Evolutionary conservation across 1,139 yeast species (phyloP).

Genomic region (Pichia terricola): DNA sequence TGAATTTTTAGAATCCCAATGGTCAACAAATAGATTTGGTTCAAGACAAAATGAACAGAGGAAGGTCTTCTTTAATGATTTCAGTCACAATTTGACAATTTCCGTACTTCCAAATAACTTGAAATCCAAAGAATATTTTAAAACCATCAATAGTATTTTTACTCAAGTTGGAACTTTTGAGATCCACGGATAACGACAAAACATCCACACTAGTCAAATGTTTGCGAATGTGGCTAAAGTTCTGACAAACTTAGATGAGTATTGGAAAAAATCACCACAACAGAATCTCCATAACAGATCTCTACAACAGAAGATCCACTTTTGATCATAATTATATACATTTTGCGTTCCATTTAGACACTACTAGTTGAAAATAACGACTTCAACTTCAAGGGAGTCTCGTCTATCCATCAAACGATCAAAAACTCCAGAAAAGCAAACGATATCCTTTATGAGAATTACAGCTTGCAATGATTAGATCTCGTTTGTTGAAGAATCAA

Average conservation of each 20-base stretch:
- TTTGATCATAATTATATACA: conserved; percentile 13
- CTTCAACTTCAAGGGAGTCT: conserved; percentile 50
- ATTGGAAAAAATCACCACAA: conserved; percentile 22
- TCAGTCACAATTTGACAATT: conserved; percentile 16
- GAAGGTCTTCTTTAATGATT: background rate
- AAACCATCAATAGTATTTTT: conserved; percentile 31
- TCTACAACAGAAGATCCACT: conserved; percentile 26
- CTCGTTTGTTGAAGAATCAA: conserved; percentile 40
- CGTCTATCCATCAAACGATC: conserved; percentile 34
- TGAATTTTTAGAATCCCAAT: conserved; percentile 2
- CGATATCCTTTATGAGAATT: conserved; percentile 34
- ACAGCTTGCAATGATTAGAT: conserved; percentile 50
- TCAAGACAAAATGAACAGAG: background rate
- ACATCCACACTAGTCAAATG: conserved; percentile 17
- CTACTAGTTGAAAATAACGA: conserved; percentile 22
- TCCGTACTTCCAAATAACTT: conserved; percentile 34
- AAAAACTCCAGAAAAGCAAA: conserved; percentile 24
- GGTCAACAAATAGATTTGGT: conserved; percentile 6
- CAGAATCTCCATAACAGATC: too few species aligned
- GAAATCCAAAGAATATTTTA: conserved; percentile 31
- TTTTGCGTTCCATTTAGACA: conserved; percentile 5
- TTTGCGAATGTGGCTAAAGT: conserved; percentile 31
- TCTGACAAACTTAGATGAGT: conserved; percentile 31
- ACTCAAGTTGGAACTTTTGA: conserved; percentile 37
- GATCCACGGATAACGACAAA: conserved; percentile 17